Base-by-base conservation (phyloP, 2,329 filamentous ascomycete genomes). In the Epichloe elymi region DNA sequence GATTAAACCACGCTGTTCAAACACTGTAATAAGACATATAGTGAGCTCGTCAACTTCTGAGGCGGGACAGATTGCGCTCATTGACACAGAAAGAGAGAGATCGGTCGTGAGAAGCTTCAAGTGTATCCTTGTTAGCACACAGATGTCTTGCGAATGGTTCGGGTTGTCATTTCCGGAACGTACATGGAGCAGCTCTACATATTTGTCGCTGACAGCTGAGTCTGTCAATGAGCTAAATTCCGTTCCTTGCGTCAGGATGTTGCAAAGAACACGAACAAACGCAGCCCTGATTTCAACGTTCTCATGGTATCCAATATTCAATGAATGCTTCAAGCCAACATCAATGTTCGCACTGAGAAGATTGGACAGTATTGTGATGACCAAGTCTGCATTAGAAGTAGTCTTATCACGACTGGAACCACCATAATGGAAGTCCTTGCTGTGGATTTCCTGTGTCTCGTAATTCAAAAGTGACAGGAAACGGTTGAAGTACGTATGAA, bases 321-420 rank as follows among this genome's bases (percentile, higher is more conserved):
- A 66, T 2, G 81, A 85, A 60, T 85, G 80, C 60, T 86, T 85
- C 46, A 86, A 65, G 3, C 82, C 82, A 38, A 86, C 81, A 57
- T 86, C 82, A 35, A 86, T 83, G 56, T 86, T 86, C 3, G 82
- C 81, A 58, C 82, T 85, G 7, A 86, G 67, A 1, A 86, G 71
- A 56, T 86, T 86, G 1, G 82, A 85, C 12, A 86, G 66, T 14
- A 84, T 83, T 11, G 74, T 79, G 55, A 86, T 85, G 4, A 81
- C 77, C 35, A 85, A 69, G 54, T 85, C 82, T 4, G 80, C 75
- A 35, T 74, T 75, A 1, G 76, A 75, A 14, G 72, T 66, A 12
- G 69, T 64, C 46, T 83, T 80, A 40, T 83, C 79, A 44, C 74
- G 72, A 38, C 64, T 61, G 2, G 66, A 55, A 4, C 68, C 59